Conservation (phyloP, 208 protist species). For the Endotrypanum monterogeii region DNA sequence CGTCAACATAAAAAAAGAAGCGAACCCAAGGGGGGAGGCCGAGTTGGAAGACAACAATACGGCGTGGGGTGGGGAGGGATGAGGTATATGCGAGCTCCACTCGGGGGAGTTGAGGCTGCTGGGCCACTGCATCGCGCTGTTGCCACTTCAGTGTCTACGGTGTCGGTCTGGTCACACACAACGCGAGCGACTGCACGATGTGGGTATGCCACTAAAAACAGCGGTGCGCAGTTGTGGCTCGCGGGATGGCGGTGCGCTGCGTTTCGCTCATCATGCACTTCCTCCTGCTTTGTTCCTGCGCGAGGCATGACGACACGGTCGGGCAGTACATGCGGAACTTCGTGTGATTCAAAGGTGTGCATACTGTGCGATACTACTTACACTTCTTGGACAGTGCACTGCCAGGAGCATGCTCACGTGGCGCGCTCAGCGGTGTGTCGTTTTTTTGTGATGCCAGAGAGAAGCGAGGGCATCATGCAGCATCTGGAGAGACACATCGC, state of each 20-base stretch:
- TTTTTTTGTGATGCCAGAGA: conserved; percentile 58
- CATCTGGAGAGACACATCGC: conserved; percentile 76
- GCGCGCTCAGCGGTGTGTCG: conserved; percentile 58
- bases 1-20: background rate
- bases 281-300: background rate
- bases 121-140: background rate
- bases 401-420: conserved; percentile 35
- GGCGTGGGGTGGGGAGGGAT: background rate
- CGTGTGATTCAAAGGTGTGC: conserved; percentile 14
- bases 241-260: background rate
- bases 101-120: background rate
- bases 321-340: background rate
- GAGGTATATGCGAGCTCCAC: background rate
- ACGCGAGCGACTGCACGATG: background rate
- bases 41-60: background rate
- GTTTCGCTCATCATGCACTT: background rate
- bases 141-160: background rate
- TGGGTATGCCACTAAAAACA: background rate
- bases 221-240: background rate
- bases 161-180: background rate
- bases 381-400: conserved; percentile 51
- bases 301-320: background rate
- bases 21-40: background rate
- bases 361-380: conserved; percentile 35
- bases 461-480: conserved; percentile 54